Percentiles rank a stretch among this genome's conserved stretches.
Evolutionary conservation across 495 filamentous ascomycete genomes (phyloP).

Genomic region (Hypoxylon trugodes): DNA sequence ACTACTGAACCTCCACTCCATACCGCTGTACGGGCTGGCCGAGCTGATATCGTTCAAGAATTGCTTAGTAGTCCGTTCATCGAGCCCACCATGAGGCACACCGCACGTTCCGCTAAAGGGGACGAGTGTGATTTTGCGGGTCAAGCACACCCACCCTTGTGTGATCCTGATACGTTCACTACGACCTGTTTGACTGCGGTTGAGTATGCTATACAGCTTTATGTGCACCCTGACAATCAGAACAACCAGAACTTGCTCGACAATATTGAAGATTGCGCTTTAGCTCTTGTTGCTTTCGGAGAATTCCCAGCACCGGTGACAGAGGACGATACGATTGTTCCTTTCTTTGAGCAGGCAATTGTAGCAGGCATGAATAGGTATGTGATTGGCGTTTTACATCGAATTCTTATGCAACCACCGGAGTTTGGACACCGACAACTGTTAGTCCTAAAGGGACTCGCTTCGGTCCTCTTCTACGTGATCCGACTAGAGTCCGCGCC

Average conservation of each 20-base stretch:
- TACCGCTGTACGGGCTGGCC: background rate
- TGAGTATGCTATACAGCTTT: background rate
- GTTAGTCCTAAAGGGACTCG: no score
- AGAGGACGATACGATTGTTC: background rate
- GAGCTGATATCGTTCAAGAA: background rate
- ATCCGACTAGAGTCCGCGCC: no score
- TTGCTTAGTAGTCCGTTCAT: background rate
- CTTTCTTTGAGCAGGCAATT: background rate
- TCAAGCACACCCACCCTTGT: background rate
- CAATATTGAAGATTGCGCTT: background rate
- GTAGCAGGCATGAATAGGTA: conserved; percentile 1
- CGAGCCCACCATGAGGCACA: background rate
- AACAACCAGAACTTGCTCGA: no score
- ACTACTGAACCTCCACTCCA: conserved; percentile 1
- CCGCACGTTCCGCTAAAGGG: background rate
- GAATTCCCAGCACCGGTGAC: background rate
- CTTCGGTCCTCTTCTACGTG: no score
- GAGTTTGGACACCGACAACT: background rate
- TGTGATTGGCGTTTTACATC: background rate
- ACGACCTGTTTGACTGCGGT: background rate
- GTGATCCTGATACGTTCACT: background rate
- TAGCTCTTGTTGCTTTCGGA: background rate
- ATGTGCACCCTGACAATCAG: no score
- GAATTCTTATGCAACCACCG: background rate
- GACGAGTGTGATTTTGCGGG: background rate